Base-by-base conservation (phyloP, 1,284 basidiomycete genomes). In the Microbotryomycetes sp. region DNA sequence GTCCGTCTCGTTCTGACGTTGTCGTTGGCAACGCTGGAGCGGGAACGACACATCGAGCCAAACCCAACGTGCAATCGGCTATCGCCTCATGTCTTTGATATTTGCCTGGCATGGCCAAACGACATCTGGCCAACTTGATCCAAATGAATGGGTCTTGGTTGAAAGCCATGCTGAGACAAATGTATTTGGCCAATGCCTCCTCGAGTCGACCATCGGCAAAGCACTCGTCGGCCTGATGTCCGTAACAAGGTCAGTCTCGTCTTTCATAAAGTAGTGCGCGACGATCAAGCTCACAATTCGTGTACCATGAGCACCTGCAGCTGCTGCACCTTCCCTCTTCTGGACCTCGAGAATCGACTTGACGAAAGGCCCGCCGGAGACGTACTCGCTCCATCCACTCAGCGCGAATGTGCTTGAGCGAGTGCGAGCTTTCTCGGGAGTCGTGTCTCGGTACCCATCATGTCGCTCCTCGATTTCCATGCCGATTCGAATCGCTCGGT, bases 1-100 rank as follows among this genome's bases (percentile, higher is more conserved):
- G 36, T 12, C 36, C 36, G 19, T 54, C 9, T 15, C 52, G 15
- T 30, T 23, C 30, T 19, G 52, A 5, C 30, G 36, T 6, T 25
- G n/a, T 32, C n/a, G 29, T 36, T n/a, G 52, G 30, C n/a, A 54
- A 23, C 29, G 29, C 36, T 19, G 36, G 36, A 42, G 12, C 36
- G 36, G 36, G 36, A 9, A 19, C 36, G 19, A 19, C 9, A 42
- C 36, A 42, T 12, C 19, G 36, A 26, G 36, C 29, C n/a, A 54
- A 22, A 12, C 52, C 52, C n/a, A 54, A 36, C 16, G 52, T 32
- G 32, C 29, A 31, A 36, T 54, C 52, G 52, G 52, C 52, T 25
- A 54, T 42, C 15, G 36, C 31, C 19, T 54, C 52, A 36, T 54
- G 52, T 16, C 36, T 9, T 42, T 42, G 36, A 42, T 42, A 42